Evolutionary conservation across 176 grass and related monocot species (phyloP).

Genomic region (Rhynchospora pubera): DNA sequence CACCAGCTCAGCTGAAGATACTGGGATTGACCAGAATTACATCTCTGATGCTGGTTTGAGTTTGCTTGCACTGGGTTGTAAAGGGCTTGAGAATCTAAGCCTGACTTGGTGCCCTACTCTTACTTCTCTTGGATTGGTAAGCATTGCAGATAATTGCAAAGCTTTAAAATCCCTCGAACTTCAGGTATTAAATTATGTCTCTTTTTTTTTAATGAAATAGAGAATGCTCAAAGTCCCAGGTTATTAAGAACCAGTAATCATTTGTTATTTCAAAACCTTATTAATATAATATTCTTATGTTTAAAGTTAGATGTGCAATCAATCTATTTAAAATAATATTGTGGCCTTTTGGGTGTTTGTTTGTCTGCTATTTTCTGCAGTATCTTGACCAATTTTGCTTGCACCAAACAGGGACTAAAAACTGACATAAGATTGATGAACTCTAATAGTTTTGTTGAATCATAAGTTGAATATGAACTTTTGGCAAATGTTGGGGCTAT

Average conservation of each 20-base stretch:
- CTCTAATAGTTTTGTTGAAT: background rate
- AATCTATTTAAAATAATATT: background rate
- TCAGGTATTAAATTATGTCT: constrained; percentile 42
- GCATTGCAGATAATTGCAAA: constrained; percentile 62
- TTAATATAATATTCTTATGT: background rate
- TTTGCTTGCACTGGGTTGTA: constrained; percentile 49
- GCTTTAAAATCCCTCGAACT: constrained; percentile 67
- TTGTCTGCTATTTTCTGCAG: background rate
- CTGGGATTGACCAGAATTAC: constrained; percentile 31
- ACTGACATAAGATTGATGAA: background rate
- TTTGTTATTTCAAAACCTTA: background rate
- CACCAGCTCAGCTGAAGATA: background rate
- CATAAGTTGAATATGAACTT: background rate
- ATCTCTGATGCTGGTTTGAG: constrained; percentile 61
- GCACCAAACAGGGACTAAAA: background rate
- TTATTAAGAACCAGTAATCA: background rate
- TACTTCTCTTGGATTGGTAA: constrained; percentile 60
- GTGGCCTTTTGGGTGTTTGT: background rate
- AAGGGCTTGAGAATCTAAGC: constrained; percentile 69
- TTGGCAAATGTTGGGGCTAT: background rate
- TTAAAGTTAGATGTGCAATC: background rate
- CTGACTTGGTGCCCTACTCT: constrained; percentile 62
- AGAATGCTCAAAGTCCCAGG: background rate
- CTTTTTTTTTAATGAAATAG: background rate
- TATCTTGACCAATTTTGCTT: background rate